phyloP scores from a whole-genome alignment of 202 grass and related monocot species.

The Miscanthus sacchariflorus region DNA sequence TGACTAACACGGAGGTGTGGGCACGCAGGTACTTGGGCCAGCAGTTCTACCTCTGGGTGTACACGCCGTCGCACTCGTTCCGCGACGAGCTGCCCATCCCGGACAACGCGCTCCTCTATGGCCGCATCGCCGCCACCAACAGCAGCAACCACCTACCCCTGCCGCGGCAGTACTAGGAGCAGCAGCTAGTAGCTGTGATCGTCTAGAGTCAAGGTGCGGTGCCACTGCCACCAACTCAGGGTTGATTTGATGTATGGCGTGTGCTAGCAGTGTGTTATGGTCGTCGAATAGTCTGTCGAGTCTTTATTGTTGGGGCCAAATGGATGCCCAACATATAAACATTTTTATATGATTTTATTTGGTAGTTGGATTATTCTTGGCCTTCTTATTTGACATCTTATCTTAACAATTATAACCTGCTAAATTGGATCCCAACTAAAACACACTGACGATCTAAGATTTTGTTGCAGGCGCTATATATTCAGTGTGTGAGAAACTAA shows the following conservation, averaged over 20 bases:
- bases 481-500: too few species aligned
- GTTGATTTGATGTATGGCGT: neutral
- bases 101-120: constrained; percentile 69
- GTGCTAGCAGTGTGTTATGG: neutral
- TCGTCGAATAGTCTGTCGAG: neutral
- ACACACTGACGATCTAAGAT: too few species aligned
- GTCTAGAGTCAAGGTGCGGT: neutral
- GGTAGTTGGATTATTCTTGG: neutral
- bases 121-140: constrained; percentile 21
- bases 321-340: neutral
- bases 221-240: too few species aligned
- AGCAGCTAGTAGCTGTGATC: neutral
- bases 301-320: neutral
- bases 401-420: neutral
- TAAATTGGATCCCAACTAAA: neutral
- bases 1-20: constrained; percentile 83
- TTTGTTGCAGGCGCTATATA: too few species aligned
- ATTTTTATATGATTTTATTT: neutral
- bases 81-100: constrained; percentile 85
- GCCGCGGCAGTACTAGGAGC: neutral
- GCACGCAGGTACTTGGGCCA: constrained; percentile 71
- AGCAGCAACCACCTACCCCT: neutral
- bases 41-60: constrained; percentile 88
- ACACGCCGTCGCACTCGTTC: constrained; percentile 64
- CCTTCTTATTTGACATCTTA: neutral